Conservation (phyloP, 1,284 basidiomycete species). For the Volvariella volvacea region DNA sequence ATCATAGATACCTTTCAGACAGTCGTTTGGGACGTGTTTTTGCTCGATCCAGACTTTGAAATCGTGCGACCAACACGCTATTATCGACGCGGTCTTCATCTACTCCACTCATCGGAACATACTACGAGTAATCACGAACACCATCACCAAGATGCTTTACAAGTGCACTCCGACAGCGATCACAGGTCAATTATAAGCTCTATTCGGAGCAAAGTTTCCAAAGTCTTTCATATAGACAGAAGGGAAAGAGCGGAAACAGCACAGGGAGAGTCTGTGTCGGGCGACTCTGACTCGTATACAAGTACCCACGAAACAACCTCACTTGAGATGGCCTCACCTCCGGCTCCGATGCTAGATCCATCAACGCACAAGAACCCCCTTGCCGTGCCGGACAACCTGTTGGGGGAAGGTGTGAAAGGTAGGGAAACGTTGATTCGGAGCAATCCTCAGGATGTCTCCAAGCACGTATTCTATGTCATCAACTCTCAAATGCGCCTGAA, state of each 20-base stretch:
- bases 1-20: not conserved
- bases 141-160: conserved; percentile 12
- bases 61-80: conserved; percentile 77
- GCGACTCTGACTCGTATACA: conserved; percentile 24
- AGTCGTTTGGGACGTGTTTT: conserved; percentile 89
- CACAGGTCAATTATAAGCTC: conserved; percentile 33
- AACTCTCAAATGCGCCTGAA: conserved; percentile 91
- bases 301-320: too few relatives aligned
- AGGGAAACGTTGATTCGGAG: conserved; percentile 40
- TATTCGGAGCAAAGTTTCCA: conserved; percentile 43
- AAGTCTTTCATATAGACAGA: conserved; percentile 29
- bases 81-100: conserved; percentile 70
- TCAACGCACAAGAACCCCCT: conserved; percentile 66
- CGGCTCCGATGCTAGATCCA: conserved; percentile 61
- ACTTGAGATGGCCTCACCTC: conserved; percentile 10
- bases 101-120: conserved; percentile 30
- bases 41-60: conserved; percentile 86
- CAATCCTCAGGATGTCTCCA: conserved; percentile 55
- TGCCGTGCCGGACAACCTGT: conserved; percentile 17
- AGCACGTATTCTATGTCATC: conserved; percentile 92
- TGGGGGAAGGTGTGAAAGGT: conserved; percentile 29
- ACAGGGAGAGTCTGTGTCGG: conserved; percentile 14
- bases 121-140: not conserved
- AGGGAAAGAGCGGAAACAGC: conserved; percentile 8
- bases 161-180: conserved; percentile 16